phyloP scores from a whole-genome alignment of 1,139 yeast genomes.

The Zygosaccharomyces sapae region DNA sequence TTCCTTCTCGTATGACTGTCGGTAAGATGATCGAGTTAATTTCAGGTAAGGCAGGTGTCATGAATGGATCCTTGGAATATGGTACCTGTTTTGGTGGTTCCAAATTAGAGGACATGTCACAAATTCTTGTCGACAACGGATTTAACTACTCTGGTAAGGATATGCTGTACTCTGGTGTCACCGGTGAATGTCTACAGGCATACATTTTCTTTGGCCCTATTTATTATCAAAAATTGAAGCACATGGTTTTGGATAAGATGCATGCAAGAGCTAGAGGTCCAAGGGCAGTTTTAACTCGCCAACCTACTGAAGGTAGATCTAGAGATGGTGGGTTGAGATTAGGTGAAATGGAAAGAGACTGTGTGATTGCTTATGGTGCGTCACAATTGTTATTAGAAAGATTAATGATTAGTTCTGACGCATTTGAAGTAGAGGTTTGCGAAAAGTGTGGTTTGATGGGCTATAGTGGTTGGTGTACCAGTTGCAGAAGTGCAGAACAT shows the following conservation, averaged over 20 bases:
- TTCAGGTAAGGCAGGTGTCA: slow-evolving; percentile 96
- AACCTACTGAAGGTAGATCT: slow-evolving; percentile 98
- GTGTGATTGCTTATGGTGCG: slow-evolving; percentile 99
- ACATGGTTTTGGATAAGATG: slow-evolving; percentile 98
- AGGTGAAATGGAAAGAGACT: slow-evolving; percentile 99
- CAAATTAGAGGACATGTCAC: slow-evolving; percentile 91
- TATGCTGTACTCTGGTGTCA: slow-evolving; percentile 95
- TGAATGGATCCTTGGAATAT: slow-evolving; percentile 85
- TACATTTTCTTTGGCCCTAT: slow-evolving; percentile 98
- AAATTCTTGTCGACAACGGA: slow-evolving; percentile 84
- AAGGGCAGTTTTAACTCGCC: slow-evolving; percentile 94
- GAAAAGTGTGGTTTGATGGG: slow-evolving; percentile 98
- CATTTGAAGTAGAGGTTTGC: slow-evolving; percentile 94
- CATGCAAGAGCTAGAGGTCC: slow-evolving; percentile 99
- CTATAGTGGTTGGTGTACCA: slow-evolving; percentile 93
- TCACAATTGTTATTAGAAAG: slow-evolving; percentile 90
- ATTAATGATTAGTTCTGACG: slow-evolving; percentile 95
- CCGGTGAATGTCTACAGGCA: slow-evolving; percentile 96
- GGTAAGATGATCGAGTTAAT: slow-evolving; percentile 97
- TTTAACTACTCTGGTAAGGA: slow-evolving; percentile 95
- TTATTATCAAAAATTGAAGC: slow-evolving; percentile 95
- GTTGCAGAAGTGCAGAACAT: slow-evolving; percentile 83
- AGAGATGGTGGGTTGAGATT: slow-evolving; percentile 98
- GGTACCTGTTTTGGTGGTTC: slow-evolving; percentile 99
- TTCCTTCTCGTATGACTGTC: slow-evolving; percentile 99